These are phyloP conservation scores for Hsuehochloa calcarea DNA, from an alignment of 176 grass and related monocot species.

Conservation along the genomic window DNA sequence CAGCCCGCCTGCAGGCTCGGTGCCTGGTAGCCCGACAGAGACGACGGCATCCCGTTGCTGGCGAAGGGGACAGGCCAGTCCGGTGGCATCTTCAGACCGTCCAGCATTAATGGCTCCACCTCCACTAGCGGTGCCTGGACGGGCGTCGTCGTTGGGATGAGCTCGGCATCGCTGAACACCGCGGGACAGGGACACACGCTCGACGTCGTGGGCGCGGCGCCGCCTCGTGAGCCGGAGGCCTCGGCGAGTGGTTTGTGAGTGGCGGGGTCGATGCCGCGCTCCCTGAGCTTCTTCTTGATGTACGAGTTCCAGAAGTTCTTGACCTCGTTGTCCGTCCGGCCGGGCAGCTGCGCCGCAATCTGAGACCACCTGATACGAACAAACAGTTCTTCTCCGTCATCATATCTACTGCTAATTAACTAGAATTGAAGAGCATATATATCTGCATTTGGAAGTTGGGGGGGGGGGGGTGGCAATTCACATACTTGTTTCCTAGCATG, in stretches of 20 bases:
- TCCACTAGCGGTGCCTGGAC: conserved; percentile 4
- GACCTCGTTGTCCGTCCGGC: conserved; percentile 93
- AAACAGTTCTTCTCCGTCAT: background rate
- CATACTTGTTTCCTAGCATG: conserved; percentile 73
- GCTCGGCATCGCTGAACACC: conserved; percentile 32
- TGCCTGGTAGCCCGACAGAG: conserved; percentile 8
- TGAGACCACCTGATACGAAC: conserved; percentile 60
- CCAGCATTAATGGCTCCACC: background rate
- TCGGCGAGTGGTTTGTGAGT: conserved; percentile 61
- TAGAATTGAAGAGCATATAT: background rate
- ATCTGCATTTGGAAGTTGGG: background rate
- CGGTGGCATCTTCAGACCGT: conserved; percentile 15
- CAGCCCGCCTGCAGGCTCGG: background rate
- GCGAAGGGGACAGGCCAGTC: conserved; percentile 12
- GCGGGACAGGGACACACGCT: conserved; percentile 3
- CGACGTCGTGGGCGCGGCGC: background rate
- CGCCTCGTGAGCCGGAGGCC: background rate
- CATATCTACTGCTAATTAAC: background rate
- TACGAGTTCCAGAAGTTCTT: conserved; percentile 99
- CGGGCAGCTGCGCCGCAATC: conserved; percentile 80
- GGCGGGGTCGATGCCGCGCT: conserved; percentile 69
- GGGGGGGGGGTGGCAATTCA: background rate
- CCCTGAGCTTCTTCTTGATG: conserved; percentile 69
- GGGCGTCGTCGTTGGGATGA: conserved; percentile 9
- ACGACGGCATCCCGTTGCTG: background rate